These are phyloP conservation scores for Colletotrichum sublineola DNA, from an alignment of 2,329 filamentous ascomycete genomes.

Conservation along the genomic window DNA sequence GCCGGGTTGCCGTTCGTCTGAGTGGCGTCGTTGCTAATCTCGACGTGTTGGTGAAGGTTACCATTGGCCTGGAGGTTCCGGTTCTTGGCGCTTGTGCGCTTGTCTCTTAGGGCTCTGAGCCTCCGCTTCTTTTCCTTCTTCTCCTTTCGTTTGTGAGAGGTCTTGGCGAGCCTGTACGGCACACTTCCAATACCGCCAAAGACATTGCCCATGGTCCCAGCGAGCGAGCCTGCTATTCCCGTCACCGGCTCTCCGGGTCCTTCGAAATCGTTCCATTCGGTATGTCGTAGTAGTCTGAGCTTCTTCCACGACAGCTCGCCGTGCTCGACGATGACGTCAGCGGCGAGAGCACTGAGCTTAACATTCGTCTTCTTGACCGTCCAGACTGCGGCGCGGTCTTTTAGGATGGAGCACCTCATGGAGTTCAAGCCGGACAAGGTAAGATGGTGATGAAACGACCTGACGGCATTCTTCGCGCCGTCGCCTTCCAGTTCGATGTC, in stretches of 20 bases:
- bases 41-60: constrained; percentile 40
- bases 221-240: constrained; percentile 72
- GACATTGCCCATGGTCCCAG: constrained; percentile 69
- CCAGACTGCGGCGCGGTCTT: constrained; percentile 76
- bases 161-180: constrained; percentile 72
- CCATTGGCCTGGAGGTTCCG: constrained; percentile 21
- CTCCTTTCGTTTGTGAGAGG: constrained; percentile 66
- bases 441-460: constrained; percentile 74
- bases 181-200: constrained; percentile 75
- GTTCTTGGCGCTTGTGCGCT: constrained; percentile 39
- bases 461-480: constrained; percentile 77
- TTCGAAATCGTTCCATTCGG: constrained; percentile 83
- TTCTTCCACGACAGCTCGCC: constrained; percentile 74
- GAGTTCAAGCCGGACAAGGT: constrained; percentile 63
- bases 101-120: constrained; percentile 50
- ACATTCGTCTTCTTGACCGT: constrained; percentile 71
- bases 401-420: constrained; percentile 76
- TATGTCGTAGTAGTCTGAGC: constrained; percentile 73
- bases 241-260: constrained; percentile 81
- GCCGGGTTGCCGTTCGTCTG: neutral
- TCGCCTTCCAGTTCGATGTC: constrained; percentile 74
- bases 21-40: constrained; percentile 30
- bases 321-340: constrained; percentile 72
- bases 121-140: constrained; percentile 64
- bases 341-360: constrained; percentile 73